Percentiles rank a stretch among this genome's conserved stretches.
phyloP scores from a whole-genome alignment of 352 stramenopile species.

The Lagenidium giganteum region DNA sequence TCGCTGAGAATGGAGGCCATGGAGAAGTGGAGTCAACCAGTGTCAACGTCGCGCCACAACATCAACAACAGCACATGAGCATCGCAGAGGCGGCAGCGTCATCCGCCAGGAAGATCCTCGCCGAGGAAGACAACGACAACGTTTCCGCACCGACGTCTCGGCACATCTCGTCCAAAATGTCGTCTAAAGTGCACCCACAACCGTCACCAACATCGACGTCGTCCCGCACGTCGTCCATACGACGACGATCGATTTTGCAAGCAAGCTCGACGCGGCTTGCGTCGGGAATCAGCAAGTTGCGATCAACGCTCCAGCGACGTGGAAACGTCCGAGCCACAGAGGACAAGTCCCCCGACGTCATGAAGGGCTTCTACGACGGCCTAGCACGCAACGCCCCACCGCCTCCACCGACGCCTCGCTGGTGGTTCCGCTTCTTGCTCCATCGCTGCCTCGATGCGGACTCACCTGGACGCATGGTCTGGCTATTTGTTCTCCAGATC shows the following conservation, averaged over 20 bases:
- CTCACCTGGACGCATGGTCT: constrained; percentile 32
- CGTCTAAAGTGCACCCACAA: no score
- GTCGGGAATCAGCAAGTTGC: background rate
- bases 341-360: constrained; percentile 24
- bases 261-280: no score
- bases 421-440: constrained; percentile 33
- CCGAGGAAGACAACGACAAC: no score
- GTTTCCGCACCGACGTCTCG: no score
- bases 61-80: no score
- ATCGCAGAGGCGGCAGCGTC: no score
- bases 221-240: no score
- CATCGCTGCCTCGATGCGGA: constrained; percentile 30
- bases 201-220: no score
- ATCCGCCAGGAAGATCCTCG: no score
- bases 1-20: no score
- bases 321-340: constrained; percentile 7
- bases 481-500: constrained; percentile 34
- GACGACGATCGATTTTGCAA: no score
- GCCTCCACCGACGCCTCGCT: constrained; percentile 6
- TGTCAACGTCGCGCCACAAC: background rate
- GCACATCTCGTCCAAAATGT: constrained; percentile 6
- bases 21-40: background rate
- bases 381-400: constrained; percentile 22
- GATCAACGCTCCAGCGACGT: constrained; percentile 1
- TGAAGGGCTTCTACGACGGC: constrained; percentile 53